These are phyloP conservation scores for Actinidia arguta DNA, from an alignment of 179 eudicot species.

Conservation along the genomic window DNA sequence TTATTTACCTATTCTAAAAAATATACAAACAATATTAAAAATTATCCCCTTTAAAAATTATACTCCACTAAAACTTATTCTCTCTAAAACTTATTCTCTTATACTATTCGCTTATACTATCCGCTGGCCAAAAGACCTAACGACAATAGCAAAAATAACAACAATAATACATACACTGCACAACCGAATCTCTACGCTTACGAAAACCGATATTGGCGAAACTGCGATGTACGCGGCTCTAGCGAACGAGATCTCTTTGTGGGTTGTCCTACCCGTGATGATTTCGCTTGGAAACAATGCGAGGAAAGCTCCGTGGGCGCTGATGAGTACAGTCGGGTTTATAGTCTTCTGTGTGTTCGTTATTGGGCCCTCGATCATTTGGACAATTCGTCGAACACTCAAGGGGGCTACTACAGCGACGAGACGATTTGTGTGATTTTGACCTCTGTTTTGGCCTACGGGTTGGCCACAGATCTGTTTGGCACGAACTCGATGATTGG, in stretches of 20 bases:
- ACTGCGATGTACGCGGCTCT: conserved; percentile 38
- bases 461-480: conserved; percentile 43
- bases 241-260: conserved; percentile 39
- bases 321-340: conserved; percentile 22
- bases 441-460: conserved; percentile 42
- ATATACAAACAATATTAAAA: too few species aligned
- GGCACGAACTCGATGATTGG: conserved; percentile 71
- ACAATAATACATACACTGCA: too few species aligned
- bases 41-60: too few species aligned
- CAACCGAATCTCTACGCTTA: too few species aligned
- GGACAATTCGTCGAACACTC: conserved; percentile 21
- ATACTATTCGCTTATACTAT: too few species aligned
- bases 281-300: conserved; percentile 13
- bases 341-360: conserved; percentile 18
- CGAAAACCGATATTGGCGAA: conserved; percentile 49
- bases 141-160: too few species aligned
- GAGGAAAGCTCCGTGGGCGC: background rate
- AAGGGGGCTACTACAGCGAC: conserved; percentile 51
- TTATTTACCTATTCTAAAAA: too few species aligned
- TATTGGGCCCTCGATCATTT: conserved; percentile 34
- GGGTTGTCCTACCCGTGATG: conserved; percentile 28
- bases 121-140: too few species aligned
- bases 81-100: too few species aligned
- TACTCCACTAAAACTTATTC: too few species aligned
- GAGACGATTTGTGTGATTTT: conserved; percentile 26